Conservation (phyloP, 768 basidiomycete species). For the Podaxis sp. region DNA sequence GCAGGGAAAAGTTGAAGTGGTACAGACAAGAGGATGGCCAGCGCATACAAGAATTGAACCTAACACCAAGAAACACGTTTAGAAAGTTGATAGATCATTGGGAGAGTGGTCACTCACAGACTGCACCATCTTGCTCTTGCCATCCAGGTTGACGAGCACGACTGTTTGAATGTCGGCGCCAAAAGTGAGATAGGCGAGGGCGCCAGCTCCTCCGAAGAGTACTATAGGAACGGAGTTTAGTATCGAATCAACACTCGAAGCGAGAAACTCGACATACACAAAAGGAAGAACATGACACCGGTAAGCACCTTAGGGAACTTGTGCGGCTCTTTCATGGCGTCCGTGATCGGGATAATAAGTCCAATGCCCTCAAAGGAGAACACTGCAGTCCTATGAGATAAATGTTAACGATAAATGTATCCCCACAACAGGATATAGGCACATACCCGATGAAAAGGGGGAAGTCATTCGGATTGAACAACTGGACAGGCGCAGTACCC, state of each 20-base stretch:
- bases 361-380: conserved; percentile 99
- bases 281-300: conserved; percentile 87
- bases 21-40: conserved; percentile 89
- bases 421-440: background rate
- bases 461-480: conserved; percentile 91
- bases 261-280: conserved; percentile 42
- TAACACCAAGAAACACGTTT: conserved; percentile 20
- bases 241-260: background rate
- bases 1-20: conserved; percentile 98
- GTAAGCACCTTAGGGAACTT: conserved; percentile 89
- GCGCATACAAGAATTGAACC: conserved; percentile 87
- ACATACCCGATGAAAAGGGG: conserved; percentile 88
- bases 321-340: conserved; percentile 93
- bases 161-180: conserved; percentile 89
- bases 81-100: background rate
- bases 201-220: conserved; percentile 86
- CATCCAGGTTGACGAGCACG: conserved; percentile 90
- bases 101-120: conserved; percentile 49
- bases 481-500: conserved; percentile 76
- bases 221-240: conserved; percentile 36
- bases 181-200: conserved; percentile 85
- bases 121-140: conserved; percentile 83
- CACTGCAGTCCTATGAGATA: conserved; percentile 75
- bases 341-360: conserved; percentile 94
- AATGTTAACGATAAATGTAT: conserved; percentile 12